Evolutionary conservation across 768 basidiomycete species (phyloP).

Genomic region (Leccinum disarticulatum): DNA sequence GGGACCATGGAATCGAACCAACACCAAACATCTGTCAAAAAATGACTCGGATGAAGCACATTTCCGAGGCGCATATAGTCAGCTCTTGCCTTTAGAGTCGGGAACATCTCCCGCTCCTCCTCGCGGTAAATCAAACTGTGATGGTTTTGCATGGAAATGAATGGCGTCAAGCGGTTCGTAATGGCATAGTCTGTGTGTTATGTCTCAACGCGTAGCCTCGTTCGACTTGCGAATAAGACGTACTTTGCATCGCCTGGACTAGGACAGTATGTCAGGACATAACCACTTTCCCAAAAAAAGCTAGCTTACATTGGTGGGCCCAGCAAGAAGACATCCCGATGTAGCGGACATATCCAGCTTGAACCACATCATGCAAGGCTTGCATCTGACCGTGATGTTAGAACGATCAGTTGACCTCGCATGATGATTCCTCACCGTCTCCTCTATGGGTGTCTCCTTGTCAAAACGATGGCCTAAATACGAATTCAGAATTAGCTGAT

Average conservation of each 20-base stretch:
- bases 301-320: conserved; percentile 38
- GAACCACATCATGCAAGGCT: conserved; percentile 52
- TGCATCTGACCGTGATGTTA: conserved; percentile 36
- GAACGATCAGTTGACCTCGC: background rate
- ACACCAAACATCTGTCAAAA: conserved; percentile 35
- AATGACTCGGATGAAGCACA: conserved; percentile 37
- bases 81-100: conserved; percentile 34
- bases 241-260: conserved; percentile 44
- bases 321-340: conserved; percentile 45
- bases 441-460: conserved; percentile 48
- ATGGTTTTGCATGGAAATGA: conserved; percentile 67
- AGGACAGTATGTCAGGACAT: conserved; percentile 4
- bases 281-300: background rate
- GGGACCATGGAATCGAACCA: conserved; percentile 8
- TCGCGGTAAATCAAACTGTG: conserved; percentile 58
- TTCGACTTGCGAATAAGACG: conserved; percentile 3
- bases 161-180: conserved; percentile 45
- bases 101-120: conserved; percentile 61
- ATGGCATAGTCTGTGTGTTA: conserved; percentile 39
- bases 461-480: conserved; percentile 48
- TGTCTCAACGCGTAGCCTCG: background rate
- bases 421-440: conserved; percentile 29
- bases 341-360: conserved; percentile 48
- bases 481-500: background rate
- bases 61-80: conserved; percentile 33